A percentile compares a stretch with the other conserved stretches of the same genome.
Evolutionary conservation across 169 alveolate genomes (phyloP).

Genomic region (Neospora caninum): DNA sequence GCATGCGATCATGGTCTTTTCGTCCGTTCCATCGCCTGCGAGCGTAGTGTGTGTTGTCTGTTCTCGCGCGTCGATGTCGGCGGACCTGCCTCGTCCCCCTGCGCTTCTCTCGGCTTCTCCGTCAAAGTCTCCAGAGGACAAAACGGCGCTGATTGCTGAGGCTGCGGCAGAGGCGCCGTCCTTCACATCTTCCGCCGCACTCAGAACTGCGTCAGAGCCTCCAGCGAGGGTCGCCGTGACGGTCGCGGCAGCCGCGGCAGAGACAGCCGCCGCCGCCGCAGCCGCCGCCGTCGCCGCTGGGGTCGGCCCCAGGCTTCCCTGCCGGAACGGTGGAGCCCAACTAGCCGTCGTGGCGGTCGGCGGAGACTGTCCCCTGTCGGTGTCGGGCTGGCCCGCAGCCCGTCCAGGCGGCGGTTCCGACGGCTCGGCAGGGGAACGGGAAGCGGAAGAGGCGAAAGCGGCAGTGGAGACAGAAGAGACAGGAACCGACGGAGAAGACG

Average conservation of each 20-base stretch:
- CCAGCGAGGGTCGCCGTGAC: background rate
- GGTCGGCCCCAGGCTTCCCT: background rate
- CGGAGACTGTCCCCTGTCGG: background rate
- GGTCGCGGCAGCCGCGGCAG: conserved; percentile 12
- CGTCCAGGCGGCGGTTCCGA: background rate
- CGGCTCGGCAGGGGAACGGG: too few species aligned
- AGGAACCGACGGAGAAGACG: background rate
- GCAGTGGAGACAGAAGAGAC: too few species aligned
- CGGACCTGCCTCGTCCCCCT: background rate
- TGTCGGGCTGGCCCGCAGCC: background rate
- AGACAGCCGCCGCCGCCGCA: background rate
- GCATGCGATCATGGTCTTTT: background rate
- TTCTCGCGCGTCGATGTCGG: background rate
- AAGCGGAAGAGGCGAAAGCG: too few species aligned
- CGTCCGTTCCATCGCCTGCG: conserved; percentile 1
- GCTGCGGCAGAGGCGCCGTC: background rate
- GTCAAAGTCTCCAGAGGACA: background rate
- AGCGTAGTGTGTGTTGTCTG: too few species aligned
- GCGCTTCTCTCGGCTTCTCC: background rate
- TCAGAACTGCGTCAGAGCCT: background rate
- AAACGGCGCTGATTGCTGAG: background rate
- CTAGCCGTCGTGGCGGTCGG: background rate
- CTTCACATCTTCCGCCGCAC: background rate
- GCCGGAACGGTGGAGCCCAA: background rate
- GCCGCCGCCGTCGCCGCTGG: background rate